These are phyloP conservation scores for Carnegiea gigantea DNA, from an alignment of 179 eudicot species.

Conservation along the genomic window DNA sequence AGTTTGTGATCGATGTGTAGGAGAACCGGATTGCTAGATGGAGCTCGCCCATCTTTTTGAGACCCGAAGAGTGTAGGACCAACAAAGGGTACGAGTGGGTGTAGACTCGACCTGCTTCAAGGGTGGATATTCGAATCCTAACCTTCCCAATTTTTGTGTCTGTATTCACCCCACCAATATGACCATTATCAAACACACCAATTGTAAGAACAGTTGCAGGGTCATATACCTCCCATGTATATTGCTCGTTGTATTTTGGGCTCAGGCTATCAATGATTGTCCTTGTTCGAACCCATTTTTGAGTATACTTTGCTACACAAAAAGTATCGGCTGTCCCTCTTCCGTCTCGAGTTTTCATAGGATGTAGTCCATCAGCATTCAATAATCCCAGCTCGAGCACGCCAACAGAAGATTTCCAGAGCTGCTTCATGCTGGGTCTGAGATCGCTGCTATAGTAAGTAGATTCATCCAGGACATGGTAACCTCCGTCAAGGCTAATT, in stretches of 20 bases:
- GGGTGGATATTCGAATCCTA: constrained; percentile 79
- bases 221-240: constrained; percentile 91
- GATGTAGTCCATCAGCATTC: constrained; percentile 58
- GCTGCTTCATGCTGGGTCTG: constrained; percentile 74
- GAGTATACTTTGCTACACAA: constrained; percentile 85
- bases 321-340: constrained; percentile 75
- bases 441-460: constrained; percentile 92
- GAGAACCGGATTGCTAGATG: constrained; percentile 85
- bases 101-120: constrained; percentile 82
- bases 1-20: constrained; percentile 52
- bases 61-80: constrained; percentile 75
- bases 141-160: constrained; percentile 74
- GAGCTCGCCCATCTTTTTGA: constrained; percentile 90
- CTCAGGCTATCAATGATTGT: constrained; percentile 66
- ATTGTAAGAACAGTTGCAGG: constrained; percentile 84
- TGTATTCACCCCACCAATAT: constrained; percentile 31
- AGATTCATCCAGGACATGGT: constrained; percentile 85
- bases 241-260: constrained; percentile 87
- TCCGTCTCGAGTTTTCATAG: constrained; percentile 71
- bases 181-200: constrained; percentile 75
- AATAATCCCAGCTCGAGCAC: constrained; percentile 73
- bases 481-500: constrained; percentile 83
- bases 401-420: constrained; percentile 84
- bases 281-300: constrained; percentile 84
- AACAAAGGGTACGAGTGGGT: constrained; percentile 81